Evolutionary conservation across 441 rosid genomes (phyloP).

Genomic region (Euphorbia schlechtendalii): DNA sequence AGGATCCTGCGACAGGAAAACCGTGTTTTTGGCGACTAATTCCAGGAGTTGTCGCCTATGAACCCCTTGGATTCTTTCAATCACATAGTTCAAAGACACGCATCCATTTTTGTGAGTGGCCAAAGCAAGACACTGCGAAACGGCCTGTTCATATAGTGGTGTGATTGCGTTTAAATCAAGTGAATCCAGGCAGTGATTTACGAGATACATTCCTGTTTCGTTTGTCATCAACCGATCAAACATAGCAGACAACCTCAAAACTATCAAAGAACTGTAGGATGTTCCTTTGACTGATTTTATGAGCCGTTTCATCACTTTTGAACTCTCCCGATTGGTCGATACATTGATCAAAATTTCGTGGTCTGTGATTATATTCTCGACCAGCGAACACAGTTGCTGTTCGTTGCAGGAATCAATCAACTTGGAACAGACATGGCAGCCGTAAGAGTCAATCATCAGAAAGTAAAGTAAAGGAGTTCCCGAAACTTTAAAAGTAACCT

Average conservation of each 20-base stretch:
- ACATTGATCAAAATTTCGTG: not conserved
- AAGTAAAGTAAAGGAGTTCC: conserved; percentile 14
- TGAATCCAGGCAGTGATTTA: conserved; percentile 15
- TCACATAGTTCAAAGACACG: conserved; percentile 21
- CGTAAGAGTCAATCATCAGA: conserved; percentile 20
- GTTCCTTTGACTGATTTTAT: conserved; percentile 21
- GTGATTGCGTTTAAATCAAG: not conserved
- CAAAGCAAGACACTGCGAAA: conserved; percentile 7
- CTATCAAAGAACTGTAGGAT: conserved; percentile 3
- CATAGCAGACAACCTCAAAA: not conserved
- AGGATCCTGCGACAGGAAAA: conserved; percentile 25
- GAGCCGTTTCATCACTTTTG: conserved; percentile 22
- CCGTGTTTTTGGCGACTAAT: conserved; percentile 7
- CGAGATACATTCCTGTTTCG: conserved; percentile 13
- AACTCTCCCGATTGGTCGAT: not conserved
- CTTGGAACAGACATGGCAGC: conserved; percentile 21
- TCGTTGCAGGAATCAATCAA: conserved; percentile 17
- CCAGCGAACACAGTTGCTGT: conserved; percentile 12
- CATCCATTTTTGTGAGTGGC: conserved; percentile 26
- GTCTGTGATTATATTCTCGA: not conserved
- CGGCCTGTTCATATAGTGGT: conserved; percentile 15
- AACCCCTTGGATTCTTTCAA: conserved; percentile 18
- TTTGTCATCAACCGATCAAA: conserved; percentile 22
- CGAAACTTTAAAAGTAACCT: not conserved
- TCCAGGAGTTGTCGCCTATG: conserved; percentile 13